These are phyloP conservation scores for Litsea cubeba DNA, from an alignment of 164 flowering plant genomes.

Conservation along the genomic window DNA sequence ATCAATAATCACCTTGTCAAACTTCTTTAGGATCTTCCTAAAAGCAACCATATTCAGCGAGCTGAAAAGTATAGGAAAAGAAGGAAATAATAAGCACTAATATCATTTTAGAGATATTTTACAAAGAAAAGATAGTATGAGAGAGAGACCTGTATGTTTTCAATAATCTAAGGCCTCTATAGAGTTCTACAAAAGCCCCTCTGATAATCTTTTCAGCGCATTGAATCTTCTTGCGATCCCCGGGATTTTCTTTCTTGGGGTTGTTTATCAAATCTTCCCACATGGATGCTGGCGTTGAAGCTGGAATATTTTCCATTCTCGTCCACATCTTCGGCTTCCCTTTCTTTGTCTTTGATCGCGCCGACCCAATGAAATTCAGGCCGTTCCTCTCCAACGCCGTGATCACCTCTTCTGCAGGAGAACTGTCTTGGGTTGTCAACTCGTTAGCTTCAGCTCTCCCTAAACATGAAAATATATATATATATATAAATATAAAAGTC, in stretches of 20 bases:
- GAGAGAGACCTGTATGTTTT: slow-evolving; percentile 67
- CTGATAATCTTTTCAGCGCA: slow-evolving; percentile 90
- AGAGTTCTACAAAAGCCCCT: slow-evolving; percentile 90
- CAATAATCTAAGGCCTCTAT: slow-evolving; percentile 71
- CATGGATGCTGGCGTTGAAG: slow-evolving; percentile 55
- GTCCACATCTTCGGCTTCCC: slow-evolving; percentile 53
- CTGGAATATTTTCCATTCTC: slow-evolving; percentile 68
- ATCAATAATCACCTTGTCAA: slow-evolving; percentile 69
- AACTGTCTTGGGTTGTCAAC: not conserved
- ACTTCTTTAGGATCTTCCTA: slow-evolving; percentile 88
- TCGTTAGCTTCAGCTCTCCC: too few species aligned
- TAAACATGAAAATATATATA: too few species aligned
- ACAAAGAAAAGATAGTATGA: not conserved
- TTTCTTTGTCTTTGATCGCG: slow-evolving; percentile 43
- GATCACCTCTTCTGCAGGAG: slow-evolving; percentile 38
- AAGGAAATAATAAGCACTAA: not conserved
- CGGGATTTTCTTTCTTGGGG: slow-evolving; percentile 47
- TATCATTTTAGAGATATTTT: not conserved
- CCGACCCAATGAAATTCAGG: slow-evolving; percentile 32
- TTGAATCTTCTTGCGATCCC: slow-evolving; percentile 71
- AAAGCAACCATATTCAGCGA: slow-evolving; percentile 92
- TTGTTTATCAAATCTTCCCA: slow-evolving; percentile 82
- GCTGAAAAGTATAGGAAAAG: slow-evolving; percentile 38
- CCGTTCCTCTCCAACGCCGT: slow-evolving; percentile 57
- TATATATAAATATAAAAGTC: too few species aligned